These are phyloP conservation scores for Mycena capillaripes DNA, from an alignment of 768 basidiomycete species.

Conservation along the genomic window DNA sequence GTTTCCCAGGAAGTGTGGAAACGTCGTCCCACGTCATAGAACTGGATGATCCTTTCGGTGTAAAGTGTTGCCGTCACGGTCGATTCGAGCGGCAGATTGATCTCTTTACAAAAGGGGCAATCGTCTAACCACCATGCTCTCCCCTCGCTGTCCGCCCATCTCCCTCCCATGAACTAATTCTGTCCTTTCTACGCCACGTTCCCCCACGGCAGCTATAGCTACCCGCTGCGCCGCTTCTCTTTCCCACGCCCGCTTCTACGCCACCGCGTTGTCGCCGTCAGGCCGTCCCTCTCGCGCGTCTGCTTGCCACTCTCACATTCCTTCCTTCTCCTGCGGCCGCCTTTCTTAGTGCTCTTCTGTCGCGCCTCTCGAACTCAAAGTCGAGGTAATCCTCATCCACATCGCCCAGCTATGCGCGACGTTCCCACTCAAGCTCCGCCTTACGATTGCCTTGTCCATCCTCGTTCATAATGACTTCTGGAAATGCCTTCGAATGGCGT, in stretches of 20 bases:
- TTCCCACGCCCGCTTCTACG: slow-evolving; percentile 1
- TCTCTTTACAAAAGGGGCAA: slow-evolving; percentile 16
- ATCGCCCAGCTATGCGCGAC: slow-evolving; percentile 13
- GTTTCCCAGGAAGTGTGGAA: too few relatives aligned
- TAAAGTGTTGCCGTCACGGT: not conserved
- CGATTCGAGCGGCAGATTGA: not conserved
- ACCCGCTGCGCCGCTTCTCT: slow-evolving; percentile 5
- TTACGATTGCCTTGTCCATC: not conserved
- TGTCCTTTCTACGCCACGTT: not conserved
- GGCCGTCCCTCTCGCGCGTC: not conserved
- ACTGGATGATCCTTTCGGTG: not conserved
- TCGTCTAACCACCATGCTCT: not conserved
- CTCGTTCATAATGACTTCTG: slow-evolving; percentile 13
- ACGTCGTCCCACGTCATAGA: too few relatives aligned
- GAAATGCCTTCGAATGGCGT: slow-evolving; percentile 11
- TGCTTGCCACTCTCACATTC: slow-evolving; percentile 2
- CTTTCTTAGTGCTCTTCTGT: slow-evolving; percentile 2
- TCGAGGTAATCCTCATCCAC: slow-evolving; percentile 13
- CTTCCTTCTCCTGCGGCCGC: slow-evolving; percentile 12
- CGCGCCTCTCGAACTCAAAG: slow-evolving; percentile 1
- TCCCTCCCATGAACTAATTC: not conserved
- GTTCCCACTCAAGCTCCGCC: slow-evolving; percentile 6
- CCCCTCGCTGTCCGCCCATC: not conserved
- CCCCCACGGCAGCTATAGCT: not conserved
- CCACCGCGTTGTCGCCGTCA: slow-evolving; percentile 8